These are phyloP conservation scores for Sarocladium strictum DNA, from an alignment of 2,329 filamentous ascomycete species.

Conservation along the genomic window DNA sequence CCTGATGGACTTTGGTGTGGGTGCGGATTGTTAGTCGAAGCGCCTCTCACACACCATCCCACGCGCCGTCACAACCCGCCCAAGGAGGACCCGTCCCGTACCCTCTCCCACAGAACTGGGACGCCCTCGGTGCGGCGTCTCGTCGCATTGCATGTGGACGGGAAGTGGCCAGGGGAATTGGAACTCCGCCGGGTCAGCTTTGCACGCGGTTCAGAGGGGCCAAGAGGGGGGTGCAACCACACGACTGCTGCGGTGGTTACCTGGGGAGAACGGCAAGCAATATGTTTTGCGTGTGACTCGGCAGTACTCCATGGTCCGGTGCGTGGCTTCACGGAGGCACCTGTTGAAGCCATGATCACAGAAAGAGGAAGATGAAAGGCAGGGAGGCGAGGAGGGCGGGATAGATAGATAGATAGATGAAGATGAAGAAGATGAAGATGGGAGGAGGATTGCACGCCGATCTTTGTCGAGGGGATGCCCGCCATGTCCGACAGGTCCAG, in stretches of 20 bases:
- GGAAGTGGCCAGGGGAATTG: neutral
- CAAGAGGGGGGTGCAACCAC: conserved; percentile 2
- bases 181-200: neutral
- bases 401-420: neutral
- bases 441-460: no score
- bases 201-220: neutral
- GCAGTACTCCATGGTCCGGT: neutral
- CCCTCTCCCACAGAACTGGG: conserved; percentile 4
- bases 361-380: neutral
- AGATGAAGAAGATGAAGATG: no score
- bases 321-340: neutral
- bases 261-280: neutral
- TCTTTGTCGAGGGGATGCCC: no score
- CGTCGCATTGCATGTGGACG: neutral
- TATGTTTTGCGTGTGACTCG: conserved; percentile 1
- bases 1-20: neutral
- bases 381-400: neutral
- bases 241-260: neutral
- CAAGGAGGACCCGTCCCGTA: neutral
- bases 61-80: neutral
- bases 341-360: neutral
- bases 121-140: neutral
- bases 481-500: neutral
- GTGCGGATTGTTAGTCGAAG: neutral
- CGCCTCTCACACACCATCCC: conserved; percentile 4